These are phyloP conservation scores for Colletotrichum graminicola DNA, from an alignment of 2,329 filamentous ascomycete genomes.

Conservation along the genomic window DNA sequence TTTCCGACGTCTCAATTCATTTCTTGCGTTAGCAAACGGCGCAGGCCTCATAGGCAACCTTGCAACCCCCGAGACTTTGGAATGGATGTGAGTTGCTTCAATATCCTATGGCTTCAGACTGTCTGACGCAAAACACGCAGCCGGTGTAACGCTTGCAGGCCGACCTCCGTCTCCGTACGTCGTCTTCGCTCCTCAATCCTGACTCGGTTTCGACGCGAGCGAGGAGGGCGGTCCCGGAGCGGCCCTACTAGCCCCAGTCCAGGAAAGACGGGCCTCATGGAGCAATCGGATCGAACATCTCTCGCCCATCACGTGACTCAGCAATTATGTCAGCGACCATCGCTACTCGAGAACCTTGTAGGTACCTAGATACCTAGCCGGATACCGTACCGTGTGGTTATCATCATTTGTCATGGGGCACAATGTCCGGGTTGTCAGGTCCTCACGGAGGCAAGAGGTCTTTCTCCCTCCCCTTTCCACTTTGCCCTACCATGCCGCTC, in stretches of 20 bases:
- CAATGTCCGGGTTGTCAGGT: not conserved
- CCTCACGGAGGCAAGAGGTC: conserved; percentile 10
- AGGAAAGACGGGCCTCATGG: conserved; percentile 27
- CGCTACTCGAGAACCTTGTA: not conserved
- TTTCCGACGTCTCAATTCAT: conserved; percentile 12
- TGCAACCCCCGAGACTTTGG: conserved; percentile 15
- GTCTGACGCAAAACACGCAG: conserved; percentile 29
- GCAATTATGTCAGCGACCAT: not conserved
- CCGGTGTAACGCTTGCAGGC: conserved; percentile 27
- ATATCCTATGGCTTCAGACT: conserved; percentile 26
- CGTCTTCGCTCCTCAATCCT: conserved; percentile 25
- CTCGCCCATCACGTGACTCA: not conserved
- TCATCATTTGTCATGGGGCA: not conserved
- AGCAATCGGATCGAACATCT: conserved; percentile 26
- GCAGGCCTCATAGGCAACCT: not conserved
- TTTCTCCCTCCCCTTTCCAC: conserved; percentile 4
- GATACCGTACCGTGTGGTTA: not conserved
- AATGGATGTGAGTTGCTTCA: conserved; percentile 21
- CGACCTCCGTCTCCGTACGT: conserved; percentile 24
- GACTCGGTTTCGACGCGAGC: conserved; percentile 40
- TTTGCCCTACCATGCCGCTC: conserved; percentile 30
- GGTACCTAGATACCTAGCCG: not conserved
- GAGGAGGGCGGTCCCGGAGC: conserved; percentile 30
- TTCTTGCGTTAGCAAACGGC: not conserved
- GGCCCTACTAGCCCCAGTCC: conserved; percentile 29